Evolutionary conservation across 2,329 filamentous ascomycete species (phyloP).

Genomic region (Colletotrichum salicis): DNA sequence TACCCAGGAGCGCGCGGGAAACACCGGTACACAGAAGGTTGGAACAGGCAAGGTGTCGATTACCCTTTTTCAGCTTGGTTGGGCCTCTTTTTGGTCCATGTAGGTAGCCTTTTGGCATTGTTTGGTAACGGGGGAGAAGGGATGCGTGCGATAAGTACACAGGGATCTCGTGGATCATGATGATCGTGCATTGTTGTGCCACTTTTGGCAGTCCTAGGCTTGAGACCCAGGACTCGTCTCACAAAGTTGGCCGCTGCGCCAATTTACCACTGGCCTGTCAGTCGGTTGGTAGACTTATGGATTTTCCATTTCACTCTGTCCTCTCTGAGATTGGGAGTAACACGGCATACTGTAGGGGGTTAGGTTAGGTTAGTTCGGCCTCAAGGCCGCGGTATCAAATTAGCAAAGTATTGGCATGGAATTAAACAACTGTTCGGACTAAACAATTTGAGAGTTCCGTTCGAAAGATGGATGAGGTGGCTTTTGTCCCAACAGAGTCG

Average conservation of each 20-base stretch:
- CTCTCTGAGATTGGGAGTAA: not conserved
- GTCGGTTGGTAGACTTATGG: constrained; percentile 8
- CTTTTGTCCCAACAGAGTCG: not conserved
- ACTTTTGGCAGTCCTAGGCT: not conserved
- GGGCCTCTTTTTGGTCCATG: constrained; percentile 13
- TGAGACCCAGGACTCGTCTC: constrained; percentile 7
- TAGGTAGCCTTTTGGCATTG: constrained; percentile 19
- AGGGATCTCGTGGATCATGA: constrained; percentile 21
- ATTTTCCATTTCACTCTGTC: not conserved
- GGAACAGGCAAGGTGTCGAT: constrained; percentile 13
- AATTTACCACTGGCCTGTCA: not conserved
- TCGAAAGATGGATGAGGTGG: too few relatives aligned
- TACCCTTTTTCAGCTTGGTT: constrained; percentile 8
- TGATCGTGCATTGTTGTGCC: constrained; percentile 20
- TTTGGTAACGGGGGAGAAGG: not conserved
- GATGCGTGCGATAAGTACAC: not conserved
- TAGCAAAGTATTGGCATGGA: not conserved
- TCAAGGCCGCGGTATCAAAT: not conserved
- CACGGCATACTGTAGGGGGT: not conserved
- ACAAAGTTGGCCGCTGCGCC: constrained; percentile 1
- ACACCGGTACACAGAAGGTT: constrained; percentile 22
- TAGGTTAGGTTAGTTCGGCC: not conserved
- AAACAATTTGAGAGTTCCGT: not conserved
- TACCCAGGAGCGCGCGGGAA: constrained; percentile 34
- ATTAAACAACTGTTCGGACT: not conserved